Conservation (phyloP, 257 asterid genomes). For the Coffea eugenioides region DNA sequence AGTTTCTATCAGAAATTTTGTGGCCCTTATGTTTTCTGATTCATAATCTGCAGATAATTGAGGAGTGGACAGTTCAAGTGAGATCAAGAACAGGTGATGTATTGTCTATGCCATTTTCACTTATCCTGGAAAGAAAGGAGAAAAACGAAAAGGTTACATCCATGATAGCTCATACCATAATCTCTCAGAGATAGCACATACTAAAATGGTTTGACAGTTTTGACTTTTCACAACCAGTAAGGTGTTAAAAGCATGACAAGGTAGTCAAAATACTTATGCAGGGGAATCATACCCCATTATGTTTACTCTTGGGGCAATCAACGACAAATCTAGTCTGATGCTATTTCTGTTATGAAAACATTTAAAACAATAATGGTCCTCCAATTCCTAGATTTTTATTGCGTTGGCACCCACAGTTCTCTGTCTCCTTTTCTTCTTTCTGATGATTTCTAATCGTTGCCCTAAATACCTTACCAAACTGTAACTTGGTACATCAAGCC, state of each 20-base stretch:
- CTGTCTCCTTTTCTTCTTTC: neutral
- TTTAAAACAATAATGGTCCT: neutral
- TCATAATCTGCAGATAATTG: constrained; percentile 59
- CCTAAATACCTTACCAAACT: neutral
- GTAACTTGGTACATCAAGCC: neutral
- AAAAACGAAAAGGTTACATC: neutral
- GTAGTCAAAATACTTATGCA: neutral
- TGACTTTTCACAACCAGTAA: neutral
- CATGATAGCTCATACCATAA: neutral
- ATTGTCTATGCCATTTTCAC: neutral
- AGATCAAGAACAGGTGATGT: constrained; percentile 62
- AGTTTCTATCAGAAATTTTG: neutral
- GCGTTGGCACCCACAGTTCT: neutral
- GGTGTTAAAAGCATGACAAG: neutral
- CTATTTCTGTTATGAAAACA: neutral
- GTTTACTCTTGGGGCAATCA: neutral
- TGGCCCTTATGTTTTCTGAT: constrained; percentile 15
- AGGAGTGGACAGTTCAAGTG: constrained; percentile 83
- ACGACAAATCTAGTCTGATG: neutral
- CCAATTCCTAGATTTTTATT: neutral
- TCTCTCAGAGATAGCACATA: neutral
- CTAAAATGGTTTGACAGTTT: too few species aligned
- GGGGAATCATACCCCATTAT: neutral
- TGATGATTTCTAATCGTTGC: too few species aligned
- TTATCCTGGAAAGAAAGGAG: neutral